A percentile compares a stretch with the other conserved stretches of the same genome.
phyloP scores from a whole-genome alignment of 805 yeast species.

The Cyberlindnera mycetangii region DNA sequence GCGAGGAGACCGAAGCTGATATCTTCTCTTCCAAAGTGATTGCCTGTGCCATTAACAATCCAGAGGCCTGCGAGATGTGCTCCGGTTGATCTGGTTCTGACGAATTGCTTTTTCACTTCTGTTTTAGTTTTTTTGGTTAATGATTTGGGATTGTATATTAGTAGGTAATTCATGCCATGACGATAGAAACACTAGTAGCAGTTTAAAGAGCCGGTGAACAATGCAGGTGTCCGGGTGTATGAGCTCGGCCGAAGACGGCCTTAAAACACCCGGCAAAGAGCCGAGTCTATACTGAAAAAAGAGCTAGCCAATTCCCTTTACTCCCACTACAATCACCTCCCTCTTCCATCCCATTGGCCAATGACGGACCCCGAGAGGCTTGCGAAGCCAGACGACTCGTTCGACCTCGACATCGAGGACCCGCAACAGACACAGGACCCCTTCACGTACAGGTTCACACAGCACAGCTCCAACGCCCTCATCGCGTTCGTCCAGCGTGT shows the following conservation, averaged over 20 bases:
- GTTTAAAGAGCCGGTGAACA: background rate
- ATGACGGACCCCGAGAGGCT: background rate
- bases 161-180: conserved; percentile 3
- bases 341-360: too few species aligned
- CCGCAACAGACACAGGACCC: background rate
- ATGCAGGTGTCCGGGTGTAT: background rate
- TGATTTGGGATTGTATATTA: conserved; percentile 10
- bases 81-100: conserved; percentile 61
- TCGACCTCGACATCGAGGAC: conserved; percentile 10
- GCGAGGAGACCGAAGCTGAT: conserved; percentile 58
- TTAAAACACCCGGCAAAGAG: background rate
- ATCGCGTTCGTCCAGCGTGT: conserved; percentile 30
- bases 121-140: conserved; percentile 6
- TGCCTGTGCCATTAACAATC: conserved; percentile 96
- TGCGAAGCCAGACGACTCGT: conserved; percentile 9
- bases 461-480: conserved; percentile 5
- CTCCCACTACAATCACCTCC: too few species aligned
- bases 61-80: conserved; percentile 98
- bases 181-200: background rate
- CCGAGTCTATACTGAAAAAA: background rate
- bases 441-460: conserved; percentile 3
- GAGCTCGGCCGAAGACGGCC: background rate
- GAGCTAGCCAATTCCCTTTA: background rate
- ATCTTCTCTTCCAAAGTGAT: conserved; percentile 90
- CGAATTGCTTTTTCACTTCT: background rate